Conservation (phyloP, 192 early-diverging fungal species). For the Entrophospora sp. region DNA sequence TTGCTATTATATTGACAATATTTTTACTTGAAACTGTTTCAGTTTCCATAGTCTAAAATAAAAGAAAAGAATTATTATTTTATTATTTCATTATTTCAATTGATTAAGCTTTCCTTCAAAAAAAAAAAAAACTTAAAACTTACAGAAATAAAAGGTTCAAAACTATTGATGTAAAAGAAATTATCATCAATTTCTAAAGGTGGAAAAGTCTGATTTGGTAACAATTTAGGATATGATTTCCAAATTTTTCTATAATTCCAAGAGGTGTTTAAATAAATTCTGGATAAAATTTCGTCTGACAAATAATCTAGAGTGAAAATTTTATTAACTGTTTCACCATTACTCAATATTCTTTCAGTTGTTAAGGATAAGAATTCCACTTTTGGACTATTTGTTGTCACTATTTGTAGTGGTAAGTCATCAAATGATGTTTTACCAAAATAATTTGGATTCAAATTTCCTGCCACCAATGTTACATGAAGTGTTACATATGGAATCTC, state of each 20-base stretch:
- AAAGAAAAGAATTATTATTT: background rate
- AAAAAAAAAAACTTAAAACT: conserved; percentile 8
- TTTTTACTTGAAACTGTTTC: conserved; percentile 50
- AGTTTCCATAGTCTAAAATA: conserved; percentile 56
- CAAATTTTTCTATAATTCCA: conserved; percentile 46
- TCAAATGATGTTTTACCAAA: conserved; percentile 29
- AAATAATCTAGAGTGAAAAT: conserved; percentile 43
- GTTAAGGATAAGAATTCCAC: no score
- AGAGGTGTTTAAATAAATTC: conserved; percentile 34
- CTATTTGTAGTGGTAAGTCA: conserved; percentile 36
- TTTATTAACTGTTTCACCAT: conserved; percentile 46
- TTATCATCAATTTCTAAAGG: conserved; percentile 17
- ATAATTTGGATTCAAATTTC: conserved; percentile 38
- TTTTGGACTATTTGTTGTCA: conserved; percentile 37
- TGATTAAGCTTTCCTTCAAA: no score
- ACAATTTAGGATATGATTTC: conserved; percentile 52
- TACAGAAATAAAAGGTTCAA: conserved; percentile 52
- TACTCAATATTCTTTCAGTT: no score
- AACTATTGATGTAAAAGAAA: conserved; percentile 50
- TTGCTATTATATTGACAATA: no score
- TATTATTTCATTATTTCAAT: background rate
- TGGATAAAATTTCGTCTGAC: conserved; percentile 32
- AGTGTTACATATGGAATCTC: conserved; percentile 39
- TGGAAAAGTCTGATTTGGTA: conserved; percentile 28
- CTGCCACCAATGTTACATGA: conserved; percentile 53